Percentiles rank a stretch among this genome's conserved stretches.
Evolutionary conservation across 257 asterid genomes (phyloP).

Genomic region (Handroanthus guayacan): DNA sequence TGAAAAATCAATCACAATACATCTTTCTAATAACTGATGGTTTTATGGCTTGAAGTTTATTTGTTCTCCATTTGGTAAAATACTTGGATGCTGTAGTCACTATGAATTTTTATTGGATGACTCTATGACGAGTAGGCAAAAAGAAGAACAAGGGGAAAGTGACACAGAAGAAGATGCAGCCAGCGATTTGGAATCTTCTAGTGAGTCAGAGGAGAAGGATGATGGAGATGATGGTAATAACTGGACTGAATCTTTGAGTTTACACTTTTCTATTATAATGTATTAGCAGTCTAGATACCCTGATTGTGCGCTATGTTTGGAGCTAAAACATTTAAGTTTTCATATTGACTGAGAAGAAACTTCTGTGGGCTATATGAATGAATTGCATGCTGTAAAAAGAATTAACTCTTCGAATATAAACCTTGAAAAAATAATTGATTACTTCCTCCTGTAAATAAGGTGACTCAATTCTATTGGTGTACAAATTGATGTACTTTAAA

Average conservation of each 20-base stretch:
- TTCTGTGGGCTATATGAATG: not conserved
- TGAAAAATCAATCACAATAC: not conserved
- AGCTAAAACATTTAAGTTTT: not conserved
- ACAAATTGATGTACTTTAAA: not conserved
- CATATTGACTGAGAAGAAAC: not conserved
- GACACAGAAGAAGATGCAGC: conserved; percentile 64
- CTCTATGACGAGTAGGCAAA: conserved; percentile 53
- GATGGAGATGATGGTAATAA: conserved; percentile 44
- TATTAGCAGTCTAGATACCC: not conserved
- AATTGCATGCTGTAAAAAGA: not conserved
- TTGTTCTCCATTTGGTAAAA: conserved; percentile 1
- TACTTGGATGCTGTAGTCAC: conserved; percentile 8
- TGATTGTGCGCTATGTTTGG: not conserved
- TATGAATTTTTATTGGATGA: not conserved
- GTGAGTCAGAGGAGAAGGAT: conserved; percentile 45
- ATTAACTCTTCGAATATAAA: not conserved
- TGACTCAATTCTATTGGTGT: not conserved
- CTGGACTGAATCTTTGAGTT: not conserved
- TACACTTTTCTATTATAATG: not conserved
- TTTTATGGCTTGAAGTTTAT: not conserved
- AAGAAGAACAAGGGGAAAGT: conserved; percentile 68
- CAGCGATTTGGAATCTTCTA: conserved; percentile 46
- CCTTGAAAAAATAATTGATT: not conserved
- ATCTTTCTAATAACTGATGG: not conserved
- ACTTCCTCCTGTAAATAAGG: not conserved